A percentile compares a stretch with the other conserved stretches of the same genome.
Evolutionary conservation across 805 yeast species (phyloP).

Genomic region (Vanderwaltozyma tropicalis): DNA sequence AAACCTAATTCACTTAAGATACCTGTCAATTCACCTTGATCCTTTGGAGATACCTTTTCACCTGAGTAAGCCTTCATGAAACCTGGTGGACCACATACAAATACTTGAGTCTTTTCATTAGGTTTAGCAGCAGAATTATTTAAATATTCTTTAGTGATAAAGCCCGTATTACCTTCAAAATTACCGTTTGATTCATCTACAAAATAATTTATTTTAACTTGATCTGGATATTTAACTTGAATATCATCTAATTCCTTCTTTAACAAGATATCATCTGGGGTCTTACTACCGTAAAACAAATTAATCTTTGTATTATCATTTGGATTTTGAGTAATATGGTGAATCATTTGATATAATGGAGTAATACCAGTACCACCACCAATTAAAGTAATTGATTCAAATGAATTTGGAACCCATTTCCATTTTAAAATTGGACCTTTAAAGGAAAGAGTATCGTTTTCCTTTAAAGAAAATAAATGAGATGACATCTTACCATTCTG

Average conservation of each 20-base stretch:
- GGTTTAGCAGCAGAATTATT: conserved; percentile 53
- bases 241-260: conserved; percentile 61
- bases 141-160: conserved; percentile 67
- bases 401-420: conserved; percentile 82
- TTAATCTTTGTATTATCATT: conserved; percentile 72
- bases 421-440: conserved; percentile 92
- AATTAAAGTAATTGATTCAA: conserved; percentile 64
- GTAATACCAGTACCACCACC: conserved; percentile 98
- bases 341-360: conserved; percentile 82
- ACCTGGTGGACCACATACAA: conserved; percentile 94
- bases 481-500: conserved; percentile 74
- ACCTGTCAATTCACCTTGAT: conserved; percentile 93
- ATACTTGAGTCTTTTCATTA: conserved; percentile 58
- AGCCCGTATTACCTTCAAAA: conserved; percentile 52
- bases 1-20: conserved; percentile 80
- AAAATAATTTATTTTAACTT: conserved; percentile 68
- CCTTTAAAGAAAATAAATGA: conserved; percentile 61
- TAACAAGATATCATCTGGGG: conserved; percentile 72
- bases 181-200: conserved; percentile 44
- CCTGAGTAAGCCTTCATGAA: conserved; percentile 85
- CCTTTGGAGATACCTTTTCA: conserved; percentile 68
- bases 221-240: conserved; percentile 54
- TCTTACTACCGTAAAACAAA: conserved; percentile 68
- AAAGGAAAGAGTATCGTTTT: conserved; percentile 74
- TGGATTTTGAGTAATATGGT: conserved; percentile 67